These are phyloP conservation scores for Hypoxylon fragiforme DNA, from an alignment of 495 filamentous ascomycete species.

Conservation along the genomic window DNA sequence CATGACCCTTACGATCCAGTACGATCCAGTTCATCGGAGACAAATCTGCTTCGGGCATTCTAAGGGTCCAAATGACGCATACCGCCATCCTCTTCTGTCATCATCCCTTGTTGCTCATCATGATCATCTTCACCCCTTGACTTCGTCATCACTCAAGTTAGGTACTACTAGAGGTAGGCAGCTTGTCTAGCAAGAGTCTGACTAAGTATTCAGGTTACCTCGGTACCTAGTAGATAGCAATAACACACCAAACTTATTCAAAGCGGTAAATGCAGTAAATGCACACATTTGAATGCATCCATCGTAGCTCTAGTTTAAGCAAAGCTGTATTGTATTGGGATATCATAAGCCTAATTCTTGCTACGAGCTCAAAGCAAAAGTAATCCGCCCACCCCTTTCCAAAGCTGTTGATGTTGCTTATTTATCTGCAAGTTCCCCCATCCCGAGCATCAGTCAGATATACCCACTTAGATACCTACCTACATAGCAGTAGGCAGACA, in stretches of 20 bases:
- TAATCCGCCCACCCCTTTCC: slow-evolving; percentile 18
- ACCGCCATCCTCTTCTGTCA: slow-evolving; percentile 5
- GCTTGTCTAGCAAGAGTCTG: neutral
- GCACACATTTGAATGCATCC: no score
- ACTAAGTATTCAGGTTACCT: no score
- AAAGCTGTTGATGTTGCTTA: slow-evolving; percentile 12
- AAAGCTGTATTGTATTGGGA: slow-evolving; percentile 32
- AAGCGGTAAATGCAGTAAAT: no score
- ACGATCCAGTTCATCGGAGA: no score
- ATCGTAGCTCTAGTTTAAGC: no score
- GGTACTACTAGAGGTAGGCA: no score
- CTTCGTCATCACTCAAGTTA: slow-evolving; percentile 16
- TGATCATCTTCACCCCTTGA: neutral
- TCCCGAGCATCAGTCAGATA: no score
- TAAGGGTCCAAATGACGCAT: slow-evolving; percentile 22
- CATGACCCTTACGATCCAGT: neutral
- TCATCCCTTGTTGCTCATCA: slow-evolving; percentile 15
- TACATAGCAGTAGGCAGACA: no score
- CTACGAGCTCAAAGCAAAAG: slow-evolving; percentile 23
- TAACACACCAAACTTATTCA: no score
- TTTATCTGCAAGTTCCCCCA: neutral
- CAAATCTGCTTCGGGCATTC: no score
- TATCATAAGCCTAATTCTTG: slow-evolving; percentile 22
- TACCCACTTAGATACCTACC: no score
- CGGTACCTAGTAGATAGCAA: no score